phyloP scores from a whole-genome alignment of 495 filamentous ascomycete species.

The Articulospora tetracladia region DNA sequence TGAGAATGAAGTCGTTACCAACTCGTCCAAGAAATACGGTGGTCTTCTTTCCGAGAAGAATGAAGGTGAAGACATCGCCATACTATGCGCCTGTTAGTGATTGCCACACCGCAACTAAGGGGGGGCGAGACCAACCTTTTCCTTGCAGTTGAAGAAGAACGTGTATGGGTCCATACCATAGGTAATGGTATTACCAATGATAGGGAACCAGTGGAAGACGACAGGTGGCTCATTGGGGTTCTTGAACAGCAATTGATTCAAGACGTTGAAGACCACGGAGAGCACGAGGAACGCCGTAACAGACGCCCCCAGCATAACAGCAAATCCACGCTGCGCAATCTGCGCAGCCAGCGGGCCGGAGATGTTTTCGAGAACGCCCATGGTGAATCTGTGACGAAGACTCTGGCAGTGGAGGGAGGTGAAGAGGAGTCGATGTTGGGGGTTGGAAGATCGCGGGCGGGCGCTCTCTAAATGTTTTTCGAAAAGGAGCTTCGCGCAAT shows the following conservation, averaged over 20 bases:
- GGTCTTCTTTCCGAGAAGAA: conserved; percentile 70
- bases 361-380: conserved; percentile 49
- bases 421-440: not conserved
- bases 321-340: conserved; percentile 36
- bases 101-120: not conserved
- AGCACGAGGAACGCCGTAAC: conserved; percentile 42
- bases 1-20: conserved; percentile 84
- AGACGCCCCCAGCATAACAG: conserved; percentile 31
- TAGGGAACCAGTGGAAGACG: conserved; percentile 80
- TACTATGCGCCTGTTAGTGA: conserved; percentile 41
- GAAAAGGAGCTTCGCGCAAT: conserved; percentile 9
- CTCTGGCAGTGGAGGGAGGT: not conserved
- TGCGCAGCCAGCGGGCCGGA: conserved; percentile 41
- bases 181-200: conserved; percentile 72
- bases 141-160: conserved; percentile 67
- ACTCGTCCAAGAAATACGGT: conserved; percentile 73
- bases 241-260: conserved; percentile 64
- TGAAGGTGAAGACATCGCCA: conserved; percentile 78
- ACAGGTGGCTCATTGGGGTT: conserved; percentile 72
- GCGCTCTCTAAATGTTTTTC: conserved; percentile 10
- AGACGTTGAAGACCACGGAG: conserved; percentile 60
- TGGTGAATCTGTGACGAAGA: conserved; percentile 20
- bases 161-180: conserved; percentile 83
- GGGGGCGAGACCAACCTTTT: conserved; percentile 49
- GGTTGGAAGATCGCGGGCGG: not conserved